Evolutionary conservation across 148 eudicot genomes (phyloP).

Genomic region (Mesembryanthemum crystallinum): DNA sequence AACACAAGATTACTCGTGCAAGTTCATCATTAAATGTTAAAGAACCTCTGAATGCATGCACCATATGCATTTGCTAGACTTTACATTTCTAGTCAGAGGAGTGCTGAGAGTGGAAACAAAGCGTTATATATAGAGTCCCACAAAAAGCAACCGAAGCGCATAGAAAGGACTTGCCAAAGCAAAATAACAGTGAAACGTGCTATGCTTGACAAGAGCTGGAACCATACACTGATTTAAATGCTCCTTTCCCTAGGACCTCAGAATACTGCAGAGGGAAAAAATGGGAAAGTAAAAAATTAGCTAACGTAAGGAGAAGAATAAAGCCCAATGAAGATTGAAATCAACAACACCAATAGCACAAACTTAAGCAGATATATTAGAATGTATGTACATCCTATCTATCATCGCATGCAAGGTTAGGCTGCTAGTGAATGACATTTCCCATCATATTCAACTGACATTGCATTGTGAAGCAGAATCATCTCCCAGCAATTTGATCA

Average conservation of each 20-base stretch:
- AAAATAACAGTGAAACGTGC: not conserved
- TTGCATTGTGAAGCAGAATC: not conserved
- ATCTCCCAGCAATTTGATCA: not conserved
- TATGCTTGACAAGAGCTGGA: slow-evolving; percentile 20
- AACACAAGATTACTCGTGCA: not conserved
- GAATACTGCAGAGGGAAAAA: slow-evolving; percentile 50
- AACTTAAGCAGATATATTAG: not conserved
- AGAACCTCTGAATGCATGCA: not conserved
- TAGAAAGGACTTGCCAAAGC: not conserved
- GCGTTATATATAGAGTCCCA: not conserved
- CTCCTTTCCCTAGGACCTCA: slow-evolving; percentile 85
- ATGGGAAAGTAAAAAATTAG: slow-evolving; percentile 12
- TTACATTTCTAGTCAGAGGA: not conserved
- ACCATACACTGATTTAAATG: slow-evolving; percentile 87
- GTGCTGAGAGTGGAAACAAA: not conserved
- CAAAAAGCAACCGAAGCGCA: not conserved
- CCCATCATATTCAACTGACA: not conserved
- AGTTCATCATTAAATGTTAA: not conserved
- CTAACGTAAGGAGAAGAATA: not conserved
- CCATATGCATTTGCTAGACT: not conserved
- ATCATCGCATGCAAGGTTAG: not conserved
- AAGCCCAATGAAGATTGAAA: not conserved
- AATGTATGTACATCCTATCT: not conserved
- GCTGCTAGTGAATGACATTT: not conserved
- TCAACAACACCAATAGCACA: not conserved